Evolutionary conservation across 257 asterid genomes (phyloP).

Genomic region (Coffea canephora): DNA sequence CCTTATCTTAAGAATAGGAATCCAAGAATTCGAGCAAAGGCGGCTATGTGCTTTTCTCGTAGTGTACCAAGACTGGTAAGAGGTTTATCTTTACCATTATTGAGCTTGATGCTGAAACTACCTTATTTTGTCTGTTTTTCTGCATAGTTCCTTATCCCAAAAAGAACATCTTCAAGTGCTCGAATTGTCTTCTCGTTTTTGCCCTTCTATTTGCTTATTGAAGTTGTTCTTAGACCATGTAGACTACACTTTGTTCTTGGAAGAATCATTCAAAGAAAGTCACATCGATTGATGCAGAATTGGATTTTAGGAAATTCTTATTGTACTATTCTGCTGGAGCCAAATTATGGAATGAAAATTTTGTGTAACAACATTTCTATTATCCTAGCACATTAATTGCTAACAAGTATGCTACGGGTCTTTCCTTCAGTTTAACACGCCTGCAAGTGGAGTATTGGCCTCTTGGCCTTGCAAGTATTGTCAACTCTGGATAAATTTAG

Average conservation of each 20-base stretch:
- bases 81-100: conserved; percentile 9
- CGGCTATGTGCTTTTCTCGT: conserved; percentile 72
- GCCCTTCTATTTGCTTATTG: too few relatives aligned
- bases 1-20: conserved; percentile 71
- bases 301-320: background rate
- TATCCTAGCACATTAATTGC: background rate
- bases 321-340: background rate
- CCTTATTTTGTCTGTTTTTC: background rate
- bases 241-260: background rate
- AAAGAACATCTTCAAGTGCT: background rate
- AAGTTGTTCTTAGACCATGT: background rate
- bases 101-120: background rate
- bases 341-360: background rate
- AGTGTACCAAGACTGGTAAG: conserved; percentile 71
- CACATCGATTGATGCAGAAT: background rate
- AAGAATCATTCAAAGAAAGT: background rate
- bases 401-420: background rate
- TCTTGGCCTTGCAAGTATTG: background rate
- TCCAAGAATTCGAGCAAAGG: conserved; percentile 94
- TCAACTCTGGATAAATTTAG: too few relatives aligned
- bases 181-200: background rate
- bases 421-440: background rate
- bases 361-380: background rate
- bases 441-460: background rate
- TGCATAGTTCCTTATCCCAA: background rate